These are phyloP conservation scores for Linnemannia schmuckeri DNA, from an alignment of 192 early-diverging fungal genomes.

Conservation along the genomic window DNA sequence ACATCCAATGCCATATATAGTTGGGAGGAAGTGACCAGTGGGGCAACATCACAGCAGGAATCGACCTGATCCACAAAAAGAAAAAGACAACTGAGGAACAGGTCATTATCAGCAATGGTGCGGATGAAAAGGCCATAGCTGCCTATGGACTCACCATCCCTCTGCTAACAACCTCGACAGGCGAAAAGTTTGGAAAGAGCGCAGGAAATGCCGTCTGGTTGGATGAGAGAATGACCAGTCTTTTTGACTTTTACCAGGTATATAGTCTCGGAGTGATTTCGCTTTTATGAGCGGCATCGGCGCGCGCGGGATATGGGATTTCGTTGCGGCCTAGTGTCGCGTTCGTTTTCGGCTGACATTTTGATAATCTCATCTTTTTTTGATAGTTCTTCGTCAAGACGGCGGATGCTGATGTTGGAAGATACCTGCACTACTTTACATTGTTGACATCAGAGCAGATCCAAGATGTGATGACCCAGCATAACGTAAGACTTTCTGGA, in stretches of 20 bases:
- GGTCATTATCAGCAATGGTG: constrained; percentile 25
- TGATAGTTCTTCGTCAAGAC: constrained; percentile 88
- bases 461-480: constrained; percentile 68
- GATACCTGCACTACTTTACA: constrained; percentile 86
- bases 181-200: constrained; percentile 98
- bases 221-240: constrained; percentile 80
- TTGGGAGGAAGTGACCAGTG: constrained; percentile 97
- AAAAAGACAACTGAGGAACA: constrained; percentile 38
- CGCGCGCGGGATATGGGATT: not conserved
- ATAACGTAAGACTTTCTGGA: constrained; percentile 63
- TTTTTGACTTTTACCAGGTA: constrained; percentile 96
- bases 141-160: constrained; percentile 92
- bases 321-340: not conserved
- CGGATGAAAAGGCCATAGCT: constrained; percentile 23
- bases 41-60: constrained; percentile 96
- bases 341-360: not conserved
- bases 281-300: not conserved
- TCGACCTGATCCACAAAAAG: constrained; percentile 88
- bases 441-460: constrained; percentile 77
- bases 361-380: not conserved
- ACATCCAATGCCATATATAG: constrained; percentile 39
- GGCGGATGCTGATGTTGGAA: constrained; percentile 82
- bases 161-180: constrained; percentile 85
- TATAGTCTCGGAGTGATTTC: not conserved
- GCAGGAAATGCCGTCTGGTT: constrained; percentile 98